Evolutionary conservation across 192 early-diverging fungal species (phyloP), one percentile per base, ranked within the genome.

Genomic region (Ambispora gerdemannii): DNA sequence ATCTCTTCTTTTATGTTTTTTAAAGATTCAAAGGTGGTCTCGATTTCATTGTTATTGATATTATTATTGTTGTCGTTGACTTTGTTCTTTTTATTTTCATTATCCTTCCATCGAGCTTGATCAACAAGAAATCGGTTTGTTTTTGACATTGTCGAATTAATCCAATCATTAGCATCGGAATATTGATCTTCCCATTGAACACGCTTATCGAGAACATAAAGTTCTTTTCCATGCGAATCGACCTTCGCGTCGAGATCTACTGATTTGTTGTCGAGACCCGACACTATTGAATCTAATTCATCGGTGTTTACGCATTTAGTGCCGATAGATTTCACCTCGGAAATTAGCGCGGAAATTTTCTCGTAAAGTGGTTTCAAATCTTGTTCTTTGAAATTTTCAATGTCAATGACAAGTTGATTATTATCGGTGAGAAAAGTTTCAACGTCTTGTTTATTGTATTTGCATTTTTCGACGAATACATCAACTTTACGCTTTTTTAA

Each of bases 331-430:
- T 58, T 55, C 11, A 70, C 33, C 17, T 70, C 67, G 3, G 30
- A 1, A 35, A 70, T 34, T 38, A 80, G 19, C 7, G 10, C 67
- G 27, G 74, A 32, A 27, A 76, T 72, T 49, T 33, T 56, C 17
- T 59, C 19, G 27, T 73, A 55, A 24, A 73, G 33, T 33, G 28
- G 38, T 25, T 47, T 63, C 10, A 78, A 27, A 11, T 78, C 70
- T 4, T 74, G 61, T 30, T 74, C 60, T 0, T 70, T 68, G 34
- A 77, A 70, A 36, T 77, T 72, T 24, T 52, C 25, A 0, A 78
- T 34, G 17, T 70, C 63, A 31, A 64, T 58, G 22, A 60, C 25
- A 28, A 77, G 61, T 30, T 50, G n/a, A 22, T 25, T 22, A 58
- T 73, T 76, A 17, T 31, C 49, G 3, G 49, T 19, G 8, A 35